phyloP scores from a whole-genome alignment of 2,329 filamentous ascomycete species.

The Fusarium tricinctum region DNA sequence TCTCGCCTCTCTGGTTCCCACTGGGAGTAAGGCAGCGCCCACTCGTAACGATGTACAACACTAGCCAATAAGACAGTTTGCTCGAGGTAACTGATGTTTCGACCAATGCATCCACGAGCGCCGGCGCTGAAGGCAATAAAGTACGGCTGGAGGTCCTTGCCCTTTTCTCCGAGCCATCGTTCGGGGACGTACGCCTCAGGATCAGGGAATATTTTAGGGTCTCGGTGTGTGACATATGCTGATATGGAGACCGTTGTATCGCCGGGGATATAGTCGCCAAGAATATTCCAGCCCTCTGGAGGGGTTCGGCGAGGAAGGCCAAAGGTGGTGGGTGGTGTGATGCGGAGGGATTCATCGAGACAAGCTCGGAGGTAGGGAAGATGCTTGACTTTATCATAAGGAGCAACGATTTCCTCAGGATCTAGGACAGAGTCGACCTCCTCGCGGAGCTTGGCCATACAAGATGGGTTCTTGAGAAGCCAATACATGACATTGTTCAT shows the following conservation, averaged over 20 bases:
- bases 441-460: slow-evolving; percentile 57
- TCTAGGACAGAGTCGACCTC: slow-evolving; percentile 63
- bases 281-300: slow-evolving; percentile 50
- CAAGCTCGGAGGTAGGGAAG: slow-evolving; percentile 67
- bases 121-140: slow-evolving; percentile 60
- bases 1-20: slow-evolving; percentile 43
- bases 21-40: slow-evolving; percentile 47
- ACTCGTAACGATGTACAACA: slow-evolving; percentile 60
- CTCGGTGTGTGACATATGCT: slow-evolving; percentile 55
- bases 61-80: slow-evolving; percentile 61
- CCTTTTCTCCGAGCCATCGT: slow-evolving; percentile 57
- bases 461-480: slow-evolving; percentile 62
- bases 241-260: slow-evolving; percentile 59
- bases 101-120: slow-evolving; percentile 59
- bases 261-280: slow-evolving; percentile 54
- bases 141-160: slow-evolving; percentile 54
- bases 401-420: slow-evolving; percentile 58
- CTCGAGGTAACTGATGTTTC: slow-evolving; percentile 60
- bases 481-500: slow-evolving; percentile 67
- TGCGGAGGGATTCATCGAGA: slow-evolving; percentile 62
- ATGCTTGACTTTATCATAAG: slow-evolving; percentile 65
- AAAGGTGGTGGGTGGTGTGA: slow-evolving; percentile 51
- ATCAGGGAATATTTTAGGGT: slow-evolving; percentile 57
- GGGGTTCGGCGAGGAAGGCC: slow-evolving; percentile 49
- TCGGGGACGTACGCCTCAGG: slow-evolving; percentile 58